Percentiles rank a stretch among this genome's conserved stretches.
These are phyloP conservation scores for Auriscalpium vulgare DNA, from an alignment of 768 basidiomycete genomes.

Conservation along the genomic window DNA sequence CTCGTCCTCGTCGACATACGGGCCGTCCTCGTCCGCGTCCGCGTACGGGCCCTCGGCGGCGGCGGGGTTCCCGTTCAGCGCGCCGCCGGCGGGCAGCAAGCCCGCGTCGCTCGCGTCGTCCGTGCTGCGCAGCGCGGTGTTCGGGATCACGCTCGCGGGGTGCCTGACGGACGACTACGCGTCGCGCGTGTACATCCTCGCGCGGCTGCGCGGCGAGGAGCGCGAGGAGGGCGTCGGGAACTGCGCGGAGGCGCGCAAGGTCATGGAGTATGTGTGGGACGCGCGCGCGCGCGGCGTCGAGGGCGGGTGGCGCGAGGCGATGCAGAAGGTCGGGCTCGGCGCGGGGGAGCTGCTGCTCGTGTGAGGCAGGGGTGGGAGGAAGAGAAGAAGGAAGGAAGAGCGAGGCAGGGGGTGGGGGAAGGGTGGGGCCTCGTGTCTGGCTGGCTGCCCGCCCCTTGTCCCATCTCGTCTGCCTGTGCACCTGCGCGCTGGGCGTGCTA, in stretches of 20 bases:
- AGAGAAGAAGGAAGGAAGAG: too few species aligned
- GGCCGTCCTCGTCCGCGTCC: too few species aligned
- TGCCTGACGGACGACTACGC: conserved; percentile 48
- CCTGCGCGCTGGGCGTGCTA: too few species aligned
- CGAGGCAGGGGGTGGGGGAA: too few species aligned
- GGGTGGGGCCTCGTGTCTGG: too few species aligned
- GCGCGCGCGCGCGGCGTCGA: conserved; percentile 26
- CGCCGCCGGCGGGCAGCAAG: conserved; percentile 25
- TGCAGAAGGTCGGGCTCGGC: conserved; percentile 30
- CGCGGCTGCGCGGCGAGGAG: conserved; percentile 42
- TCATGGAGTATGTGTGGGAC: conserved; percentile 56
- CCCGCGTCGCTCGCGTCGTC: conserved; percentile 33
- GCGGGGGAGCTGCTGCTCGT: conserved; percentile 50
- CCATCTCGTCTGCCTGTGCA: too few species aligned
- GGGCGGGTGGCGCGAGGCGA: conserved; percentile 56
- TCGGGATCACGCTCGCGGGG: conserved; percentile 68
- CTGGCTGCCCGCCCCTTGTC: too few species aligned
- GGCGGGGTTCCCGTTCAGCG: conserved; percentile 5
- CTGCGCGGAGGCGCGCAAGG: conserved; percentile 39
- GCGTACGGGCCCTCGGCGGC: too few species aligned
- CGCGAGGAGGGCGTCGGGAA: conserved; percentile 52
- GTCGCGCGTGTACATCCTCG: conserved; percentile 36
- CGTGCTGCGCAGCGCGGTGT: conserved; percentile 72
- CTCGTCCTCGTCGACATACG: too few species aligned
- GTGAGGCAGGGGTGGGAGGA: conserved; percentile 20